Evolutionary conservation across 805 yeast species (phyloP).

Genomic region (Kluyveromyces nonfermentans): DNA sequence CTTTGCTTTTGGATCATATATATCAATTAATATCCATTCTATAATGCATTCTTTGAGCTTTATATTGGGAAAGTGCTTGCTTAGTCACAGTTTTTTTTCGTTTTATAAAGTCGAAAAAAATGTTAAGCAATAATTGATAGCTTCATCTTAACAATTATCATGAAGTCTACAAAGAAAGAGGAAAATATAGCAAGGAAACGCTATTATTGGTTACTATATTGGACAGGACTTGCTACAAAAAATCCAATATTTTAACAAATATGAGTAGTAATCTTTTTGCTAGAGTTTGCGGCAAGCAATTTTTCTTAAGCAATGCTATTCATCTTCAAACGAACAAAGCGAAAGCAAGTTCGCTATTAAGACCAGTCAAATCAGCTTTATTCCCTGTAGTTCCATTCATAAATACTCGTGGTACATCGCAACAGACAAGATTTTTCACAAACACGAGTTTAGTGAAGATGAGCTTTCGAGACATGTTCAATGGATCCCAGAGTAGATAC

Average conservation of each 20-base stretch:
- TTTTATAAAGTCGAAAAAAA: not conserved
- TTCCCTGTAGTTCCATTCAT: conserved; percentile 1
- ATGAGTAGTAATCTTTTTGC: conserved; percentile 2
- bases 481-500: conserved; percentile 15
- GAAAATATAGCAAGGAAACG: not conserved
- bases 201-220: too few relatives aligned
- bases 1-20: not conserved
- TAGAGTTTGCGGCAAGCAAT: conserved; percentile 8
- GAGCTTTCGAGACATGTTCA: conserved; percentile 12
- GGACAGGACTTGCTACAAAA: not conserved
- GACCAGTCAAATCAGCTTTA: conserved; percentile 10
- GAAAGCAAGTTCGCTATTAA: not conserved
- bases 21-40: not conserved
- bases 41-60: not conserved
- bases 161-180: too few relatives aligned
- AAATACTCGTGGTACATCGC: conserved; percentile 1
- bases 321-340: conserved; percentile 6
- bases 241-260: not conserved
- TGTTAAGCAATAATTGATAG: not conserved
- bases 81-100: not conserved
- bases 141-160: too few relatives aligned
- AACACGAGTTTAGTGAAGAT: conserved; percentile 3
- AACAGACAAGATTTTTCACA: conserved; percentile 8
- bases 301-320: conserved; percentile 14
- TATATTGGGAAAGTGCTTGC: not conserved